Evolutionary conservation across 805 yeast genomes (phyloP), one percentile per base, ranked within the genome.

Genomic region (Ogataea populi-albae): DNA sequence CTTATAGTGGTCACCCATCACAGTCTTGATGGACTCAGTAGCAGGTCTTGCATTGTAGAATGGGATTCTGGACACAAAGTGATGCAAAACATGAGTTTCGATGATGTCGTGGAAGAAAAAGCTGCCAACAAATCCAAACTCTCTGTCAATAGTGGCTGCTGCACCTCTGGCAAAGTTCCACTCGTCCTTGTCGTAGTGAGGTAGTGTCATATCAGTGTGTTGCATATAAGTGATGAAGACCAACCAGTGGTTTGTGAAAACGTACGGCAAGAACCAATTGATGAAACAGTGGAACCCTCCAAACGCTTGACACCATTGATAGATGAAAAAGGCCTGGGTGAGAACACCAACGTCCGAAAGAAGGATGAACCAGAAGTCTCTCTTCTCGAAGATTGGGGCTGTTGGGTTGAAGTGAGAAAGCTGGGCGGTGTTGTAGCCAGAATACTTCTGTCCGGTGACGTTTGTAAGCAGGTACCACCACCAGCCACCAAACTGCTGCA

Each of bases 121-220:
- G 57, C 75, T 68, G 39, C 95, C 95, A 44, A 82, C 68, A 57
- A 85, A 81, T 20, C 91, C 89, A 57, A 84, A 82, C 55, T 84
- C 79, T 55, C 95, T 71, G 63, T 86, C 95, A 45, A 86, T 79
- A 38, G 95, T 86, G 42, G 91, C 85, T 37, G 93, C 89, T 20
- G 95, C 95, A 48, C 95, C 95, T 56, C 89, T 75, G 33, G 89
- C 88, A 59, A 83, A 84, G 50, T 73, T 85, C 95, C 95, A 86
- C 61, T 79, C 81, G 25, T 63, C 53, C 40, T 79, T 74, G 41
- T 77, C 80, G 65, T 86, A 86, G 62, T 86, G 95, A 20, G 95
- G 89, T 71, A 86, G 71, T 11, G 73, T 50, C 20, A 86, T 78
- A 60, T 83, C 91, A 12, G 93, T 75, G 66, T 86, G 95, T 62